phyloP scores from a whole-genome alignment of 441 rosid species.

The Gossypium gossypioides region DNA sequence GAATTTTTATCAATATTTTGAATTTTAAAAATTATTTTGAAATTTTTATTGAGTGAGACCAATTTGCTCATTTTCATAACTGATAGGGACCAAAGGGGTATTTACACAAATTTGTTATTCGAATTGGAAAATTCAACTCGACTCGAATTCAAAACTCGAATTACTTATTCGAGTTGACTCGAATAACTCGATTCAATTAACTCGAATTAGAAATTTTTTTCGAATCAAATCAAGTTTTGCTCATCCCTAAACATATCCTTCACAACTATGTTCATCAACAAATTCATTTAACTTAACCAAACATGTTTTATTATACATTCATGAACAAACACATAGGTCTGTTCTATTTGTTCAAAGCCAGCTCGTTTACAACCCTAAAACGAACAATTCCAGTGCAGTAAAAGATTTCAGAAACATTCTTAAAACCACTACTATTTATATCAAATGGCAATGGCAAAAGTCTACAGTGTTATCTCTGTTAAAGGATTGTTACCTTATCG shows the following conservation, averaged over 20 bases:
- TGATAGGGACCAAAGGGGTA: no score
- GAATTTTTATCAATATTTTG: not conserved
- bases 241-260: no score
- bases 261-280: not conserved
- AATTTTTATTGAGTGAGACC: no score
- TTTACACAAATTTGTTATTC: no score
- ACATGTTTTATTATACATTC: not conserved
- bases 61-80: no score
- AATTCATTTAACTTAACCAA: not conserved
- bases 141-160: no score
- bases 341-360: not conserved
- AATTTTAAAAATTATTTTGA: not conserved
- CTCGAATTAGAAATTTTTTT: no score
- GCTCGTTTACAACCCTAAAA: not conserved
- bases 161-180: no score
- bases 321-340: not conserved
- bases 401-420: not conserved
- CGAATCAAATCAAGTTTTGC: no score
- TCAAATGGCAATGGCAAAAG: not conserved
- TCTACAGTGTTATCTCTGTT: not conserved
- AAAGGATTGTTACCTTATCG: constrained; percentile 40
- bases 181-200: no score
- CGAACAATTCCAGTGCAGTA: not conserved
- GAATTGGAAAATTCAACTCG: no score
- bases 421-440: not conserved